Percentiles rank a stretch among this genome's conserved stretches.
These are phyloP conservation scores for Rubia tinctorum DNA, from an alignment of 305 asterid species.

Conservation along the genomic window DNA sequence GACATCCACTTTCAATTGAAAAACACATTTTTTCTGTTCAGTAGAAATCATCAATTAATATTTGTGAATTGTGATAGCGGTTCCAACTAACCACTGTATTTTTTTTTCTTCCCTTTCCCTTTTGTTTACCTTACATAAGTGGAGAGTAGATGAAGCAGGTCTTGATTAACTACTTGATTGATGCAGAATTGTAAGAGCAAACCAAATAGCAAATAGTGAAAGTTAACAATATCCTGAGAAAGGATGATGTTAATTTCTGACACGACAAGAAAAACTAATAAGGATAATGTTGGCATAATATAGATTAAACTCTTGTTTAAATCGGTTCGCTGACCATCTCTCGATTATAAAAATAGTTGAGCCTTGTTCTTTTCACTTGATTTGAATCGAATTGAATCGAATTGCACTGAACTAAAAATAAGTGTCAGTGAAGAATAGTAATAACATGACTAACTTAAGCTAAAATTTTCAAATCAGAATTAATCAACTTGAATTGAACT, in stretches of 20 bases:
- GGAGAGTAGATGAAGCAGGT: not conserved
- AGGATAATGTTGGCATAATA: too few relatives aligned
- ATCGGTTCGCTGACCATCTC: too few relatives aligned
- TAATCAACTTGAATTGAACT: too few relatives aligned
- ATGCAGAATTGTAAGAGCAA: not conserved
- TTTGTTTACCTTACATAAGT: not conserved
- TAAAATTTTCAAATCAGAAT: too few relatives aligned
- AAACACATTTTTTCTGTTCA: not conserved
- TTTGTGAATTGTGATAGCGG: not conserved
- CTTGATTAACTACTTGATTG: not conserved
- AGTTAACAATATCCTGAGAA: not conserved
- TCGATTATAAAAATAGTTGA: too few relatives aligned
- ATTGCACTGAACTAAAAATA: too few relatives aligned
- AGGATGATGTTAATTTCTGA: not conserved
- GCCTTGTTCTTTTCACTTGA: too few relatives aligned
- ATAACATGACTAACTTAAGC: too few relatives aligned
- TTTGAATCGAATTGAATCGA: too few relatives aligned
- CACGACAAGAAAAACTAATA: not conserved
- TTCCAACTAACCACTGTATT: not conserved
- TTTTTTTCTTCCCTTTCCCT: not conserved
- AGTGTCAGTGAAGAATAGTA: too few relatives aligned
- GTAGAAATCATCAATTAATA: not conserved
- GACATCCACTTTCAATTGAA: too few relatives aligned
- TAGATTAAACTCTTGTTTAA: too few relatives aligned
- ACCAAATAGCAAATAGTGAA: not conserved